A percentile compares a stretch with the other conserved stretches of the same genome.
phyloP scores from a whole-genome alignment of 2,329 filamentous ascomycete genomes.

The Chaetomiaceae sp. region DNA sequence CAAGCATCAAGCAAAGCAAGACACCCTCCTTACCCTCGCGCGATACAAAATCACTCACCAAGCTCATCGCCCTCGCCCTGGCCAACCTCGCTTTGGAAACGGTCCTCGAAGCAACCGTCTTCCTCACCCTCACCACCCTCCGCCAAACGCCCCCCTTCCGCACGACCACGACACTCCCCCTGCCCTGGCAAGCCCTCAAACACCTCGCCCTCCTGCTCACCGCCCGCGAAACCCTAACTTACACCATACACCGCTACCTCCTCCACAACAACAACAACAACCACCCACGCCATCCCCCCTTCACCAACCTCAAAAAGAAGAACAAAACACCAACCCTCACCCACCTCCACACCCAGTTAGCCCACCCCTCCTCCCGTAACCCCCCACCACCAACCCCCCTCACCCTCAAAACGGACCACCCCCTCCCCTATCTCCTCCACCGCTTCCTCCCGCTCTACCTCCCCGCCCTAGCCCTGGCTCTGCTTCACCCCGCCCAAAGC shows the following conservation, averaged over 20 bases:
- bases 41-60: constrained; percentile 32
- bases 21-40: constrained; percentile 45
- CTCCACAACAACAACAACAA: constrained; percentile 50
- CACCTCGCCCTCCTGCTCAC: constrained; percentile 42
- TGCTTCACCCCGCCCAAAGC: background rate
- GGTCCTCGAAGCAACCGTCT: constrained; percentile 40
- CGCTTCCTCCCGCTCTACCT: constrained; percentile 62
- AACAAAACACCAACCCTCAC: constrained; percentile 29
- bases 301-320: background rate
- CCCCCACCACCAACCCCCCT: constrained; percentile 57
- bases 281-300: background rate
- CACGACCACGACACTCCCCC: constrained; percentile 44
- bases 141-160: constrained; percentile 41
- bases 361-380: constrained; percentile 43
- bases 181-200: constrained; percentile 50
- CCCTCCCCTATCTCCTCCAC: constrained; percentile 56
- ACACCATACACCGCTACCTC: constrained; percentile 66
- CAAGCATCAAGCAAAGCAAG: constrained; percentile 64
- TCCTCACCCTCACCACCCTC: constrained; percentile 33
- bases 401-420: constrained; percentile 63
- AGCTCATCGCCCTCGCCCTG: constrained; percentile 37
- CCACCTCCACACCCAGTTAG: constrained; percentile 39
- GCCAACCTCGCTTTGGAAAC: constrained; percentile 43
- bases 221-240: constrained; percentile 57
- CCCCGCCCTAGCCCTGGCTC: constrained; percentile 52